phyloP scores from a whole-genome alignment of 1,284 basidiomycete genomes.

The Leccinum huronense region DNA sequence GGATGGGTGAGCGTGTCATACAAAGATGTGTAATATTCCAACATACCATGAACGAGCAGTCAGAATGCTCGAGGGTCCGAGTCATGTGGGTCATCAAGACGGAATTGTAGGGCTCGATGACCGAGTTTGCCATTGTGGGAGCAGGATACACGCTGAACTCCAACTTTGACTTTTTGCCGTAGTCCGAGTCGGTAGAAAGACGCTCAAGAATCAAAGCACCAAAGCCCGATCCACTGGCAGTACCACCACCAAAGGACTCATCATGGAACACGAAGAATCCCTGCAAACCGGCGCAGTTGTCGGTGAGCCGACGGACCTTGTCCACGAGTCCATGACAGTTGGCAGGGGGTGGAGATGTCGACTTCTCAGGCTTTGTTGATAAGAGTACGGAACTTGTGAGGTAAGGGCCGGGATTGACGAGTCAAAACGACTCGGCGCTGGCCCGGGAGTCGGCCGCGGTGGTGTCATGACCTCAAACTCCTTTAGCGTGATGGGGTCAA shows the following conservation, averaged over 20 bases:
- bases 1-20: conserved; percentile 8
- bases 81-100: conserved; percentile 99
- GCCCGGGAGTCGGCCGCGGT: too few species aligned
- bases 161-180: conserved; percentile 99
- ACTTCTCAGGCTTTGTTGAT: too few species aligned
- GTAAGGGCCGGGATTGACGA: too few species aligned
- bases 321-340: too few species aligned
- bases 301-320: conserved; percentile 92
- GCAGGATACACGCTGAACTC: conserved; percentile 99
- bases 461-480: too few species aligned
- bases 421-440: too few species aligned
- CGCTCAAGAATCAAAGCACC: conserved; percentile 97
- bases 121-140: conserved; percentile 92
- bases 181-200: conserved; percentile 96
- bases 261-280: conserved; percentile 99
- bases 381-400: too few species aligned
- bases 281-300: conserved; percentile 97
- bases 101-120: conserved; percentile 99
- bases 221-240: conserved; percentile 98
- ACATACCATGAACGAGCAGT: conserved; percentile 96
- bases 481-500: too few species aligned
- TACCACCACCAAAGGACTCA: conserved; percentile 99
- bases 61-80: conserved; percentile 98
- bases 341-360: too few species aligned
- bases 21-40: conserved; percentile 14